Percentiles rank a stretch among this genome's conserved stretches.
Conservation (phyloP, 768 basidiomycete genomes). For the Epithele typhae region DNA sequence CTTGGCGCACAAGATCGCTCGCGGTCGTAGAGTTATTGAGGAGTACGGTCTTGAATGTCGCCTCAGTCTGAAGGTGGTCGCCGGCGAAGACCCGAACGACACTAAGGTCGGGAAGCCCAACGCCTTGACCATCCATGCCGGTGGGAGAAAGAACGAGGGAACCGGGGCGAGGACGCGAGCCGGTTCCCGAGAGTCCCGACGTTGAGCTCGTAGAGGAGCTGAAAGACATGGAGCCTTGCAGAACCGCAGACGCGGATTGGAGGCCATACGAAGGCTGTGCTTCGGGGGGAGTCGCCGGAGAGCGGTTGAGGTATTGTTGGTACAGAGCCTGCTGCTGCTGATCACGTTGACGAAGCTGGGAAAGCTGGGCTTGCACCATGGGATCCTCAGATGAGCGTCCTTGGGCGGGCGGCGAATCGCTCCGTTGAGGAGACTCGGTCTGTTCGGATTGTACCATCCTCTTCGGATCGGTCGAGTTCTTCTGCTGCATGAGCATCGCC, state of each 20-base stretch:
- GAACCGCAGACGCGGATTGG: constrained; percentile 68
- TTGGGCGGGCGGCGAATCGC: constrained; percentile 20
- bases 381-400: constrained; percentile 16
- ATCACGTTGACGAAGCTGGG: constrained; percentile 79
- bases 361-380: constrained; percentile 41
- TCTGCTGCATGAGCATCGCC: constrained; percentile 49
- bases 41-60: constrained; percentile 97
- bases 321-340: constrained; percentile 87
- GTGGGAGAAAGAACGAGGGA: constrained; percentile 67
- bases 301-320: constrained; percentile 85
- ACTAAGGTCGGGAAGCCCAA: constrained; percentile 75
- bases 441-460: constrained; percentile 4
- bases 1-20: constrained; percentile 82
- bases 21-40: constrained; percentile 85
- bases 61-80: constrained; percentile 83
- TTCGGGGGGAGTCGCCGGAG: constrained; percentile 76
- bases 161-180: constrained; percentile 61
- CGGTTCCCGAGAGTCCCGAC: constrained; percentile 39
- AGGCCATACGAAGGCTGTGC: constrained; percentile 70
- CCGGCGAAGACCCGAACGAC: constrained; percentile 97
- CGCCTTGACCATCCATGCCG: constrained; percentile 56
- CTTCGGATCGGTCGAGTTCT: constrained; percentile 17
- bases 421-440: background rate
- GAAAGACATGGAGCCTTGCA: constrained; percentile 43
- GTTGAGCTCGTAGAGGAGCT: constrained; percentile 33